Percentiles rank a stretch among this genome's conserved stretches.
Evolutionary conservation across 768 basidiomycete genomes (phyloP).

Genomic region (Podaxis sp.): DNA sequence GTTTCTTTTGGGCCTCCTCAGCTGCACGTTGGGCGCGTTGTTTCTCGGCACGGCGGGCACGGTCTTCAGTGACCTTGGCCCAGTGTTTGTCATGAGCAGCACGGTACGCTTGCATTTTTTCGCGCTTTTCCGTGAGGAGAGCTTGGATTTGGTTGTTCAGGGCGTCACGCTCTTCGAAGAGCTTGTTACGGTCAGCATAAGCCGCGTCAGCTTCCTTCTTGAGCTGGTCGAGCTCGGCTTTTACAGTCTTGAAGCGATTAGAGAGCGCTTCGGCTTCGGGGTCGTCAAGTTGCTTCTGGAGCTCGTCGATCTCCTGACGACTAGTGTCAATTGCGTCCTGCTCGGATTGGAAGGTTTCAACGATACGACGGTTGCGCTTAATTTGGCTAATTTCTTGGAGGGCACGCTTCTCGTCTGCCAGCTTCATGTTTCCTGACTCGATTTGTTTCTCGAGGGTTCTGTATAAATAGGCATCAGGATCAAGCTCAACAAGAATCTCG

Average conservation of each 20-base stretch:
- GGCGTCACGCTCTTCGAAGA: slow-evolving; percentile 84
- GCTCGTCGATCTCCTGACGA: slow-evolving; percentile 69
- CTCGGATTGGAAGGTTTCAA: slow-evolving; percentile 80
- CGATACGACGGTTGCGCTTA: slow-evolving; percentile 68
- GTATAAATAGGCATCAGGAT: slow-evolving; percentile 17
- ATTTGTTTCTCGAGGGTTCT: slow-evolving; percentile 88
- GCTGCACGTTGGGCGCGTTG: slow-evolving; percentile 72
- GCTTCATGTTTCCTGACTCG: slow-evolving; percentile 87
- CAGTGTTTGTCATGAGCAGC: slow-evolving; percentile 84
- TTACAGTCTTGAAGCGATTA: slow-evolving; percentile 80
- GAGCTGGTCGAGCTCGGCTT: slow-evolving; percentile 80
- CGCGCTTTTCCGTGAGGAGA: slow-evolving; percentile 77
- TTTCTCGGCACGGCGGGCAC: slow-evolving; percentile 77
- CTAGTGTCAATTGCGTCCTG: slow-evolving; percentile 83
- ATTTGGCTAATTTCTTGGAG: slow-evolving; percentile 82
- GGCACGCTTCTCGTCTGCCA: slow-evolving; percentile 94
- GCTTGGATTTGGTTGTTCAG: slow-evolving; percentile 68
- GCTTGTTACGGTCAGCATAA: slow-evolving; percentile 74
- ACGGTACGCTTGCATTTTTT: slow-evolving; percentile 66
- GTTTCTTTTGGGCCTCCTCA: slow-evolving; percentile 76
- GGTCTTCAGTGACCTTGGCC: slow-evolving; percentile 85
- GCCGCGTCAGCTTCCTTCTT: slow-evolving; percentile 86
- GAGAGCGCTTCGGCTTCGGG: slow-evolving; percentile 82
- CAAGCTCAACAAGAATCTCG: not conserved
- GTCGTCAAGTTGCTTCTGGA: slow-evolving; percentile 85